Evolutionary conservation across 805 yeast genomes (phyloP).

Genomic region (Schwanniomyces yamadae): DNA sequence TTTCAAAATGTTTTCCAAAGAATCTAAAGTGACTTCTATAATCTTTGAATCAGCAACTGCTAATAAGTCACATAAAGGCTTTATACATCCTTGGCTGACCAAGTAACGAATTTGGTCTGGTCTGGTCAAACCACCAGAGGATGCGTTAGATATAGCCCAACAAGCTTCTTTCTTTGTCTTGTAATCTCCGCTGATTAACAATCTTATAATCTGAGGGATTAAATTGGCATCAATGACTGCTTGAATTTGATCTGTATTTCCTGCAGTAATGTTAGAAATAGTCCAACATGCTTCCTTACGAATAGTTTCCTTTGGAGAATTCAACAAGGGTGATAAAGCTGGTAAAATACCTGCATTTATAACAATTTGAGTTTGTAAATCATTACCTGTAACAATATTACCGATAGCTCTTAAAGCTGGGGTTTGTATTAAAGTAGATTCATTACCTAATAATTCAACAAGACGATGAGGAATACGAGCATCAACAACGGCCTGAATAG

Average conservation of each 20-base stretch:
- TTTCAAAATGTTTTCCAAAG: slow-evolving; percentile 87
- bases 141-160: slow-evolving; percentile 98
- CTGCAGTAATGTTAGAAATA: slow-evolving; percentile 96
- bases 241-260: slow-evolving; percentile 92
- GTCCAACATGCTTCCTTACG: slow-evolving; percentile 99
- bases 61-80: slow-evolving; percentile 92
- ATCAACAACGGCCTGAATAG: slow-evolving; percentile 95
- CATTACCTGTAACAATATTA: slow-evolving; percentile 96
- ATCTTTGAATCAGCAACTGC: slow-evolving; percentile 87
- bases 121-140: slow-evolving; percentile 87
- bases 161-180: slow-evolving; percentile 98
- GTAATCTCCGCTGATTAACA: slow-evolving; percentile 80
- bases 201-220: slow-evolving; percentile 85
- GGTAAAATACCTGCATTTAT: slow-evolving; percentile 90
- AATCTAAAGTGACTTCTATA: slow-evolving; percentile 93
- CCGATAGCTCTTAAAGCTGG: slow-evolving; percentile 98
- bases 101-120: slow-evolving; percentile 94
- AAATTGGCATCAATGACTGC: slow-evolving; percentile 94
- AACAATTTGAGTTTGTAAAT: slow-evolving; percentile 90
- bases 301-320: slow-evolving; percentile 85
- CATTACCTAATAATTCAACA: slow-evolving; percentile 85
- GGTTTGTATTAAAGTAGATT: slow-evolving; percentile 84
- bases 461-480: slow-evolving; percentile 92
- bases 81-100: slow-evolving; percentile 93
- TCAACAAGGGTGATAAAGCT: slow-evolving; percentile 76